Evolutionary conservation across 345 rosid genomes (phyloP).

Genomic region (Aethionema arabicum): DNA sequence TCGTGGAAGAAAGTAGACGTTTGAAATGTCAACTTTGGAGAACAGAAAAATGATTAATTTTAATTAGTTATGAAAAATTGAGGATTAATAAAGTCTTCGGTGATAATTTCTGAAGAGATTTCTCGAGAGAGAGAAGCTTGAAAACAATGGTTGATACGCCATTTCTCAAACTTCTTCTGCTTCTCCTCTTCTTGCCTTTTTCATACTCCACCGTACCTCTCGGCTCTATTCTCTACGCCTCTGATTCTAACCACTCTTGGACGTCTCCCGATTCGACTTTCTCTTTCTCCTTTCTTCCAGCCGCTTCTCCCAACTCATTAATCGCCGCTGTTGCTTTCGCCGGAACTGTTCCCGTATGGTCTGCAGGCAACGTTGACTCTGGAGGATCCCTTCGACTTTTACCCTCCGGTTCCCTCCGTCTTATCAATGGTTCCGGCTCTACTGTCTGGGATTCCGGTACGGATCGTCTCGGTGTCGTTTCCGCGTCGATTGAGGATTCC

Average conservation of each 20-base stretch:
- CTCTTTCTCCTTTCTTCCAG: constrained; percentile 45
- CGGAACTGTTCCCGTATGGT: constrained; percentile 52
- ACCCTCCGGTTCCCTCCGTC: constrained; percentile 52
- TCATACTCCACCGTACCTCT: constrained; percentile 37
- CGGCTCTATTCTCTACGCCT: constrained; percentile 49
- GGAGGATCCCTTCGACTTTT: constrained; percentile 47
- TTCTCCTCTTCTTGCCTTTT: constrained; percentile 15
- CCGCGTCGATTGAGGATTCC: constrained; percentile 53
- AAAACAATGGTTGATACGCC: constrained; percentile 31
- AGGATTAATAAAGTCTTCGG: constrained; percentile 6
- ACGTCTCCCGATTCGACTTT: constrained; percentile 45
- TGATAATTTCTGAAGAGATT: not conserved
- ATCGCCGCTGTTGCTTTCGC: constrained; percentile 44
- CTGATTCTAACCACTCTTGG: constrained; percentile 44
- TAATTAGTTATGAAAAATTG: not conserved
- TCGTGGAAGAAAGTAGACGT: not conserved
- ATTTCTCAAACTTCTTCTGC: constrained; percentile 13
- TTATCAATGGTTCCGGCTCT: constrained; percentile 54
- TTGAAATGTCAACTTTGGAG: not conserved
- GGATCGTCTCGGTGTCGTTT: constrained; percentile 43
- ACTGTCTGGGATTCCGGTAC: constrained; percentile 62
- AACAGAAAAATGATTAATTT: not conserved
- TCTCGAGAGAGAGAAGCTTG: constrained; percentile 10
- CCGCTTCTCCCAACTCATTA: constrained; percentile 39
- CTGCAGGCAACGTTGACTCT: constrained; percentile 57